Base-by-base conservation (phyloP, 2,329 filamentous ascomycete species). In the Alternaria arbusti region DNA sequence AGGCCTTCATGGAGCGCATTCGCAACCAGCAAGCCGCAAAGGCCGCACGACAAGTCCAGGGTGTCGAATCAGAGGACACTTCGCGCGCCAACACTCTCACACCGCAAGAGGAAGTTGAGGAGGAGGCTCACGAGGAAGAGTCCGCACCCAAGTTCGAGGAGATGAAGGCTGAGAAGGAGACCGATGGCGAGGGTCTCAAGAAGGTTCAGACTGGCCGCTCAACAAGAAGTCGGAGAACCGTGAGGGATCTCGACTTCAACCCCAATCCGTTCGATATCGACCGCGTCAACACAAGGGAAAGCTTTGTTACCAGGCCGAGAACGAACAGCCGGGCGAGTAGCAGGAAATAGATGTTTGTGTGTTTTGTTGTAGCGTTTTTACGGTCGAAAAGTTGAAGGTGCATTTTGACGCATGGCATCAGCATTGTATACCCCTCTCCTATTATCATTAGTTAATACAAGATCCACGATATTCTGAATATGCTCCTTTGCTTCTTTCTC, bases 1-100 rank as follows among this genome's bases (percentile, higher is more conserved):
- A 89, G 28, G 84, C 83, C 11, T 86, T 91, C 63, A 83, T 91
- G 79, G 77, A 79, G 54, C 80, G 80, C 49, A 74, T 87, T 57
- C 82, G 82, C 20, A 73, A 69, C 20, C 74, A 80, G 51, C 66
- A 67, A 32, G 70, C 70, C 7, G 68, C 70, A 28, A 68, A 58
- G 44, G 65, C 64, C 13, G 65, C 63, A 51, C 50, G 63, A 12
- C 54, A 63, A 15, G 59, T 59, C n/a, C 60, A 54, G 46, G 58
- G 54, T n/a, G 54, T 59, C 23, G 58, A 64, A 12, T 69, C 66
- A 12, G 49, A 59, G 45, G 71, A 76, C 56, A 72, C 61, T 57
- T 72, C 78, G 62, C 61, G 74, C 44, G 69, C 76, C 20, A 66
- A 67, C 4, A 71, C 72, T 12, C 62, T 74, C 2, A 59, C 63